phyloP scores from a whole-genome alignment of 257 asterid genomes.

The Fraxinus anomala region DNA sequence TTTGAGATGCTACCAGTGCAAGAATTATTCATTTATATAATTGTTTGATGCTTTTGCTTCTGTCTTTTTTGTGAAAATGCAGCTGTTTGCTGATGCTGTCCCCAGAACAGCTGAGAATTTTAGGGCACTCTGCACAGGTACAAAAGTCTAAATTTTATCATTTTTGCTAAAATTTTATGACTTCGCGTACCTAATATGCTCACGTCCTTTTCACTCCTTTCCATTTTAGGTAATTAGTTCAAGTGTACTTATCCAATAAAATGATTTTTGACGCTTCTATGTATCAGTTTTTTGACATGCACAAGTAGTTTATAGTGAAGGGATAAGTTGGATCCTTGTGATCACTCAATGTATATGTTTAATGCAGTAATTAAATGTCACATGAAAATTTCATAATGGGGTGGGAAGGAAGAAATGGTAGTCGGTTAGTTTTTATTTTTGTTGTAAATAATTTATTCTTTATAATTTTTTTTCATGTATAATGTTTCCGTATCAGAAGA shows the following conservation, averaged over 20 bases:
- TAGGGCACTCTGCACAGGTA: constrained; percentile 97
- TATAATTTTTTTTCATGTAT: neutral
- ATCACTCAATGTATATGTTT: neutral
- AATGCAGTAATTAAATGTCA: neutral
- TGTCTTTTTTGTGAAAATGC: constrained; percentile 36
- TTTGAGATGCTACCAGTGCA: neutral
- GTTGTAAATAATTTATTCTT: neutral
- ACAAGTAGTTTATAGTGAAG: constrained; percentile 2
- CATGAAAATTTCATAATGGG: neutral
- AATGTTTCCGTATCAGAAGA: neutral
- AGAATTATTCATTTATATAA: constrained; percentile 2
- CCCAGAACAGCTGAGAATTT: constrained; percentile 98
- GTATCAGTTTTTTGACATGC: neutral
- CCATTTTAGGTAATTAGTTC: constrained; percentile 18
- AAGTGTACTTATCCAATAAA: neutral
- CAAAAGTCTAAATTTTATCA: neutral
- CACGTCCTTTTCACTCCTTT: neutral
- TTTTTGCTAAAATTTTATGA: constrained; percentile 6
- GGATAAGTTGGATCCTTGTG: neutral
- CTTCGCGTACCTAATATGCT: neutral
- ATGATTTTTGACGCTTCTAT: constrained; percentile 1
- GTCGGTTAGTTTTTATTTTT: neutral
- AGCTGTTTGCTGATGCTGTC: constrained; percentile 91
- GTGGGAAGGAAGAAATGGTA: neutral
- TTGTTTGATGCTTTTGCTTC: neutral